Percentiles rank a stretch among this genome's conserved stretches.
Evolutionary conservation across 257 asterid species (phyloP).

Genomic region (Solanum pimpinellifolium): DNA sequence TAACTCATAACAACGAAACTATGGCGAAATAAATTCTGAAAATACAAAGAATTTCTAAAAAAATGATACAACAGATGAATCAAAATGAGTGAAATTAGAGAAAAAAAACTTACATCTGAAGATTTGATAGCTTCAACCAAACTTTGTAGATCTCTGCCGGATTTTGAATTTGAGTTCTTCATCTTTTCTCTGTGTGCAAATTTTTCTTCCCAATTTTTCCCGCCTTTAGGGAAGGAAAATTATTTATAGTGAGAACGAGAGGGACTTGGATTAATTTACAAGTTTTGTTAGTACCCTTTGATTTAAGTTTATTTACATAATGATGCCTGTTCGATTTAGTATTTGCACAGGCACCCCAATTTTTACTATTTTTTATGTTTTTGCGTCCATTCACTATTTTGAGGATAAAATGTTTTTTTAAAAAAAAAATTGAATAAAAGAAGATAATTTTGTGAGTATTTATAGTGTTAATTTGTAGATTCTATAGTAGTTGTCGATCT

Average conservation of each 20-base stretch:
- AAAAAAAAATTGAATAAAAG: background rate
- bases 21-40: background rate
- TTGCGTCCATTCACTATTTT: background rate
- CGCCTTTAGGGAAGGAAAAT: constrained; percentile 13
- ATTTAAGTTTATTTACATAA: background rate
- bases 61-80: background rate
- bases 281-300: background rate
- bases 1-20: background rate
- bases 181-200: constrained; percentile 11
- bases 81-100: background rate
- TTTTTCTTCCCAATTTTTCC: constrained; percentile 11
- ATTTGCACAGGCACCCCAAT: background rate
- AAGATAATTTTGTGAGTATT: background rate
- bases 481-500: background rate
- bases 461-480: background rate
- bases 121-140: constrained; percentile 54
- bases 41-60: background rate
- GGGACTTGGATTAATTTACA: background rate
- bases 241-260: background rate
- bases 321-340: background rate
- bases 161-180: constrained; percentile 18
- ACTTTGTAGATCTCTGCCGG: constrained; percentile 29
- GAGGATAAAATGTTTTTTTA: background rate
- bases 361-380: background rate
- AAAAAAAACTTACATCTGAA: constrained; percentile 44